These are phyloP conservation scores for Wickerhamomyces hampshirensis DNA, from an alignment of 805 yeast genomes.

Conservation along the genomic window DNA sequence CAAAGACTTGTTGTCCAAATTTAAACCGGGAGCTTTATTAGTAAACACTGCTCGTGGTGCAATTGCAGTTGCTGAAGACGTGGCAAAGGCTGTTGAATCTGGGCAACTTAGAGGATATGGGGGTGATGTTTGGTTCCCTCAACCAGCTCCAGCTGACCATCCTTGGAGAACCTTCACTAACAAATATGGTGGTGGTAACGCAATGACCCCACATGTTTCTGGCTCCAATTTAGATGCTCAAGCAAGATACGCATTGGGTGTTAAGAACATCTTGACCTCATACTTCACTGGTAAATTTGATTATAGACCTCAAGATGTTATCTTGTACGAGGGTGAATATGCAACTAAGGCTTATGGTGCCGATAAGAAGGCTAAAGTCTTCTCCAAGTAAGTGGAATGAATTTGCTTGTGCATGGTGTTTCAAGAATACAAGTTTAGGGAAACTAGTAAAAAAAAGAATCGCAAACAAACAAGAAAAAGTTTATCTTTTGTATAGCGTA, in stretches of 20 bases:
- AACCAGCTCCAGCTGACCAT: slow-evolving; percentile 73
- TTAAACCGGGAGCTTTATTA: slow-evolving; percentile 69
- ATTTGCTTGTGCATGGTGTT: no score
- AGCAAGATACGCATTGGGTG: slow-evolving; percentile 66
- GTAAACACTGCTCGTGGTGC: slow-evolving; percentile 85
- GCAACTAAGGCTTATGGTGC: slow-evolving; percentile 71
- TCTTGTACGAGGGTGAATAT: slow-evolving; percentile 66
- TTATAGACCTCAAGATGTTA: slow-evolving; percentile 73
- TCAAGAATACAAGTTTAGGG: no score
- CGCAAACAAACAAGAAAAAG: no score
- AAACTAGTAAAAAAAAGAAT: no score
- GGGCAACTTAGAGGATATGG: slow-evolving; percentile 78
- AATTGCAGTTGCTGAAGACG: slow-evolving; percentile 65
- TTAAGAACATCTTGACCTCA: slow-evolving; percentile 56
- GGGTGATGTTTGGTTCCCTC: slow-evolving; percentile 85
- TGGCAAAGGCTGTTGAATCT: slow-evolving; percentile 63
- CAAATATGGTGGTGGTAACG: slow-evolving; percentile 70
- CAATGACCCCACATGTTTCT: slow-evolving; percentile 80
- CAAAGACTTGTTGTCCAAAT: slow-evolving; percentile 58
- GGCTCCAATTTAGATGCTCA: slow-evolving; percentile 83
- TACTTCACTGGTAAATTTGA: slow-evolving; percentile 59
- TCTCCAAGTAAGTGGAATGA: no score
- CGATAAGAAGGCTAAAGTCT: slow-evolving; percentile 32
- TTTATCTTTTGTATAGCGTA: no score
- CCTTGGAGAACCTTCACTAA: slow-evolving; percentile 73